Evolutionary conservation across 768 basidiomycete genomes (phyloP).

Genomic region (Pleurotus platypus): DNA sequence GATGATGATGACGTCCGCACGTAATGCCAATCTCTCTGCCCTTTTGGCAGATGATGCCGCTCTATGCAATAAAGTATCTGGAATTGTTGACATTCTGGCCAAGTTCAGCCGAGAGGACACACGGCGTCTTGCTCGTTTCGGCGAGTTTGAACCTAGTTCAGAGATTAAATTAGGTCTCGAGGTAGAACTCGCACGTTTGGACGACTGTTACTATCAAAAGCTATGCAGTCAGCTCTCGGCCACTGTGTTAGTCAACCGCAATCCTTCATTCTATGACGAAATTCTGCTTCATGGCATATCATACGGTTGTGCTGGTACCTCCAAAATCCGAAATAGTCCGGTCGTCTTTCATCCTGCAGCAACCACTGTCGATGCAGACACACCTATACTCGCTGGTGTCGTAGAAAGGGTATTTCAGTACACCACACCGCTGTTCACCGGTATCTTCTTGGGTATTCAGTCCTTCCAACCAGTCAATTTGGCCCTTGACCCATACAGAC

Average conservation of each 20-base stretch:
- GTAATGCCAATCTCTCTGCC: too few relatives aligned
- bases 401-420: slow-evolving; percentile 9
- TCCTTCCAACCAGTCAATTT: neutral
- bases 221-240: neutral
- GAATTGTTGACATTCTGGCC: slow-evolving; percentile 10
- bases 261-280: neutral
- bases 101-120: slow-evolving; percentile 13
- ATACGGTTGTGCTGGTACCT: slow-evolving; percentile 9
- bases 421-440: neutral
- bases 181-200: neutral
- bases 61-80: neutral
- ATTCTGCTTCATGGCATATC: slow-evolving; percentile 10
- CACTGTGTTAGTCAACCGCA: neutral
- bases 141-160: slow-evolving; percentile 5
- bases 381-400: neutral
- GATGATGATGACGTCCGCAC: too few relatives aligned
- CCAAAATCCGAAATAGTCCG: slow-evolving; percentile 9
- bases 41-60: too few relatives aligned
- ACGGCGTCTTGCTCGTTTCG: slow-evolving; percentile 9
- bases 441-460: slow-evolving; percentile 8
- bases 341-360: slow-evolving; percentile 9
- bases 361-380: neutral
- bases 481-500: slow-evolving; percentile 11
- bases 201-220: neutral
- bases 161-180: neutral